Evolutionary conservation across 352 stramenopile genomes (phyloP).

Genomic region (Phytopythium mirpurense): DNA sequence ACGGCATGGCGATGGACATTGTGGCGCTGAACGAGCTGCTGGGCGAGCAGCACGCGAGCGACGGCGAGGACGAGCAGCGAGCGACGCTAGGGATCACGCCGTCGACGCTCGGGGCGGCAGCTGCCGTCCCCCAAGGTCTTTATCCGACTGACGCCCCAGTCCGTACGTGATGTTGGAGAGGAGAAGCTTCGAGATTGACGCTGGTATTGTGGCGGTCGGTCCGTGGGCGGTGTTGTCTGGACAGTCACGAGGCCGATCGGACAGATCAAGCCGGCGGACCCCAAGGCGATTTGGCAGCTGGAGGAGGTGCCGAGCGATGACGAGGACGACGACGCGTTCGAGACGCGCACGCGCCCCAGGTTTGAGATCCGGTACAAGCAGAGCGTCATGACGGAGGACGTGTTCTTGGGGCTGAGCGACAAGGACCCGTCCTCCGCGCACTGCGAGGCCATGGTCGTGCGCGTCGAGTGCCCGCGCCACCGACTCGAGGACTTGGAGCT

Average conservation of each 20-base stretch:
- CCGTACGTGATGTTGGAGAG: no score
- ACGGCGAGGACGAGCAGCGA: conserved; percentile 17
- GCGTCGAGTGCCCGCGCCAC: conserved; percentile 62
- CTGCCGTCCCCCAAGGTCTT: conserved; percentile 23
- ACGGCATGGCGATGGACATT: conserved; percentile 24
- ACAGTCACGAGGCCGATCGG: conserved; percentile 61
- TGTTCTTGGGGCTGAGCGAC: conserved; percentile 78
- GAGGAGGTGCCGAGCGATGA: conserved; percentile 71
- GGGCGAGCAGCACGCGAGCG: conserved; percentile 16
- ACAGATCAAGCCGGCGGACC: conserved; percentile 52
- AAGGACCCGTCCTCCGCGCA: conserved; percentile 79
- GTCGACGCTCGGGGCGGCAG: conserved; percentile 21
- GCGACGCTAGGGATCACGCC: conserved; percentile 17
- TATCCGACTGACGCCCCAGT: no score
- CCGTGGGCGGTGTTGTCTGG: not conserved
- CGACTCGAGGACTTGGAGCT: conserved; percentile 69
- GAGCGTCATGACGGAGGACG: conserved; percentile 80
- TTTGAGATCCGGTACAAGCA: conserved; percentile 87
- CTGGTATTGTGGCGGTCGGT: no score
- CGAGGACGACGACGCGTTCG: conserved; percentile 62
- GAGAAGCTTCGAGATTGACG: no score
- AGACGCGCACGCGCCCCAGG: conserved; percentile 46
- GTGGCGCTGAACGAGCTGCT: conserved; percentile 30
- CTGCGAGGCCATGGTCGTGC: conserved; percentile 79
- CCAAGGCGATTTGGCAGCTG: conserved; percentile 68